These are phyloP conservation scores for Pouteria glomerata DNA, from an alignment of 148 eudicot species.

Conservation along the genomic window DNA sequence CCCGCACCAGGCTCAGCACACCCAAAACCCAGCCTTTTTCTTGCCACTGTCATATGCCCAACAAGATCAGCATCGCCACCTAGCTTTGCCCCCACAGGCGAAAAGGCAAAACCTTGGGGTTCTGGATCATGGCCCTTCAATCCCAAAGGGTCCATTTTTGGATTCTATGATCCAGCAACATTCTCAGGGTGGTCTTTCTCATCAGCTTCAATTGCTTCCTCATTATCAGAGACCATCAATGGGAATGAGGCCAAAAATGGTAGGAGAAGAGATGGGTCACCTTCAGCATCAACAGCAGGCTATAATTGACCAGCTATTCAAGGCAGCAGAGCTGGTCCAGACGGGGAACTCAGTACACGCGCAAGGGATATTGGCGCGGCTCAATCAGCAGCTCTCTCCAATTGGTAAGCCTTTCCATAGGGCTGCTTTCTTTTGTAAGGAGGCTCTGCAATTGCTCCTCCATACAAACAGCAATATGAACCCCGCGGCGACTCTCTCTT, in stretches of 20 bases:
- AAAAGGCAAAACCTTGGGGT: slow-evolving; percentile 68
- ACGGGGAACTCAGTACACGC: slow-evolving; percentile 76
- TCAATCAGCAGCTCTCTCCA: slow-evolving; percentile 95
- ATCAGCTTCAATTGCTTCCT: slow-evolving; percentile 27
- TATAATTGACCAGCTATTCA: slow-evolving; percentile 65
- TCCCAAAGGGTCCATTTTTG: slow-evolving; percentile 32
- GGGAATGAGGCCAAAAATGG: slow-evolving; percentile 29
- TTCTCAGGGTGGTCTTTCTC: slow-evolving; percentile 20
- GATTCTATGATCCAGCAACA: slow-evolving; percentile 23
- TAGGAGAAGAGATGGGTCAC: slow-evolving; percentile 33
- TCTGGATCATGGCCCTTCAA: slow-evolving; percentile 10
- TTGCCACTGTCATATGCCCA: slow-evolving; percentile 31
- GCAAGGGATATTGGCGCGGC: slow-evolving; percentile 99
- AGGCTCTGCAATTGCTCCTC: slow-evolving; percentile 60
- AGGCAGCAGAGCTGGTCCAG: slow-evolving; percentile 78
- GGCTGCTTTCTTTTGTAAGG: slow-evolving; percentile 77
- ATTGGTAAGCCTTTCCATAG: slow-evolving; percentile 74
- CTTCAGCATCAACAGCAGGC: slow-evolving; percentile 61
- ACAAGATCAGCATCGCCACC: slow-evolving; percentile 26
- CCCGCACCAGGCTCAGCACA: slow-evolving; percentile 41
- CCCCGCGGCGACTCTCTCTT: slow-evolving; percentile 16
- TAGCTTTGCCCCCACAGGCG: slow-evolving; percentile 38
- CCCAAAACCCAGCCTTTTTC: slow-evolving; percentile 51
- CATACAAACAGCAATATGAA: slow-evolving; percentile 11
- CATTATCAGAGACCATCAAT: slow-evolving; percentile 25